Conservation (phyloP, 495 filamentous ascomycete genomes). For the Oidiodendron maius region DNA sequence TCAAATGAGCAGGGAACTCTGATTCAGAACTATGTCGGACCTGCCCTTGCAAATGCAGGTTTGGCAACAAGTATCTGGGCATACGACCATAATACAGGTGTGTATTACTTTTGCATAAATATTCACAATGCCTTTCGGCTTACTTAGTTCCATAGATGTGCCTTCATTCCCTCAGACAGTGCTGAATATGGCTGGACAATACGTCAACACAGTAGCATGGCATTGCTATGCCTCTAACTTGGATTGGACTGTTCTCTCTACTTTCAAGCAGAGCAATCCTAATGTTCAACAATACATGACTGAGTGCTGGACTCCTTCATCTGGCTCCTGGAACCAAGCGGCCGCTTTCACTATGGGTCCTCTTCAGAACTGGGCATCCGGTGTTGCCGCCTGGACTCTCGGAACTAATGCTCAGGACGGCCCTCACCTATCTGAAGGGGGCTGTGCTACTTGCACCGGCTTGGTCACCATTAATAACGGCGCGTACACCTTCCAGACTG, state of each 20-base stretch:
- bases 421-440: conserved; percentile 43
- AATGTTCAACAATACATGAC: conserved; percentile 49
- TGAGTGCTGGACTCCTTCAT: conserved; percentile 47
- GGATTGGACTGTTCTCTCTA: conserved; percentile 44
- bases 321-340: conserved; percentile 41
- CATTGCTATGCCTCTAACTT: conserved; percentile 46
- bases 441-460: conserved; percentile 42
- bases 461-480: conserved; percentile 40
- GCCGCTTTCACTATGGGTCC: conserved; percentile 50
- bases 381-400: conserved; percentile 47
- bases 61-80: conserved; percentile 44
- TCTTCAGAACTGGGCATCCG: conserved; percentile 50
- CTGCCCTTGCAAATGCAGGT: conserved; percentile 35
- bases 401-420: conserved; percentile 45
- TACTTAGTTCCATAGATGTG: conserved; percentile 19
- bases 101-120: background rate
- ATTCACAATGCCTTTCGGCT: background rate
- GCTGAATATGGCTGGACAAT: conserved; percentile 33
- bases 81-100: conserved; percentile 53
- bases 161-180: conserved; percentile 44
- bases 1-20: conserved; percentile 41
- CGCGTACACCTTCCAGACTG: conserved; percentile 38
- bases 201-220: conserved; percentile 45
- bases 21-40: conserved; percentile 43
- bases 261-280: conserved; percentile 42